A percentile compares a stretch with the other conserved stretches of the same genome.
These are phyloP conservation scores for Coffea canephora DNA, from an alignment of 257 asterid genomes.

Conservation along the genomic window DNA sequence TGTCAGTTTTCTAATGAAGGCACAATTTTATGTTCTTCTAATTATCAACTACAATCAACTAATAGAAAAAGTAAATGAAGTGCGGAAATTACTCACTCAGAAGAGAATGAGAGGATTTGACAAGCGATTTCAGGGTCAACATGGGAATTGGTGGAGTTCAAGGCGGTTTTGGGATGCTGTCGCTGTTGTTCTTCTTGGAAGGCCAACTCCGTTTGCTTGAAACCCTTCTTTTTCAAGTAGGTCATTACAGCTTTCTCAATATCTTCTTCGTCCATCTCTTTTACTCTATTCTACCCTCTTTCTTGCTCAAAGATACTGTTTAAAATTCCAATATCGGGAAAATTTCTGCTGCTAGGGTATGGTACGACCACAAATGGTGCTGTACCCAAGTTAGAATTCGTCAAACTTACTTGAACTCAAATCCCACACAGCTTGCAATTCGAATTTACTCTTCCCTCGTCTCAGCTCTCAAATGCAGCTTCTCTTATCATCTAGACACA, in stretches of 20 bases:
- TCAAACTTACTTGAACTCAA: no score
- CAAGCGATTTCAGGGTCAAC: slow-evolving; percentile 70
- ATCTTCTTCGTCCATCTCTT: slow-evolving; percentile 72
- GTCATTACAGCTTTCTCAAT: slow-evolving; percentile 76
- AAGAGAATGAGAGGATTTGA: slow-evolving; percentile 58
- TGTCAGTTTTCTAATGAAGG: no score
- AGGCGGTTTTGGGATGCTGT: slow-evolving; percentile 21
- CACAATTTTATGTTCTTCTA: no score
- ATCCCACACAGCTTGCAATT: no score
- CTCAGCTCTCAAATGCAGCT: no score
- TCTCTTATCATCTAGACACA: no score
- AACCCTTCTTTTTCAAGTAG: slow-evolving; percentile 81
- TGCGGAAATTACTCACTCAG: slow-evolving; percentile 41
- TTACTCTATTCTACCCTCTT: neutral
- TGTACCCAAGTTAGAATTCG: no score
- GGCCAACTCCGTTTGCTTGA: slow-evolving; percentile 74
- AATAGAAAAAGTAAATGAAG: neutral
- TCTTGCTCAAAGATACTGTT: neutral
- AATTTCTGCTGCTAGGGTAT: no score
- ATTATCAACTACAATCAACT: neutral
- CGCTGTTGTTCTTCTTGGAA: slow-evolving; percentile 74
- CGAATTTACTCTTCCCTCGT: no score
- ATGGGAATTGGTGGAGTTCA: slow-evolving; percentile 2
- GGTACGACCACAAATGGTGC: no score
- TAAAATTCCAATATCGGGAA: no score